Conservation (phyloP, 2,329 filamentous ascomycete species). For the Cladosporium velox region DNA sequence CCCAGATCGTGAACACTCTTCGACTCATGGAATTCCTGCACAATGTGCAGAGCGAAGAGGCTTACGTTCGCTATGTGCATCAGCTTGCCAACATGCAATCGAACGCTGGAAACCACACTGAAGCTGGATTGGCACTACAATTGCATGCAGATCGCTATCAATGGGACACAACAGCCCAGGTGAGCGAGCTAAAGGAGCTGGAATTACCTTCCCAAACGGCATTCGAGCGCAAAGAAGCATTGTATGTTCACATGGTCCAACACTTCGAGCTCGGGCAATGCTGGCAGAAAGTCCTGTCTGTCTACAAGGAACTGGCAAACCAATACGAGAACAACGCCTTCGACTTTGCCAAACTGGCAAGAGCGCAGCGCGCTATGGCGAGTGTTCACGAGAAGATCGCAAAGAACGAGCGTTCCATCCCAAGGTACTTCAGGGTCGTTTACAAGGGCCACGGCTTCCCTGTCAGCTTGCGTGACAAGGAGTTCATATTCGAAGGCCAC, state of each 20-base stretch:
- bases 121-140: conserved; percentile 84
- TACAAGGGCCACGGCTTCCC: conserved; percentile 92
- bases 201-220: conserved; percentile 78
- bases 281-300: conserved; percentile 83
- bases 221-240: conserved; percentile 87
- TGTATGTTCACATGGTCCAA: conserved; percentile 95
- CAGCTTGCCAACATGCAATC: conserved; percentile 80
- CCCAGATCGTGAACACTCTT: conserved; percentile 82
- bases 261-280: conserved; percentile 92
- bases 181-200: conserved; percentile 70
- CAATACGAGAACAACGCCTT: conserved; percentile 90
- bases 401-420: conserved; percentile 74
- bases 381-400: conserved; percentile 87
- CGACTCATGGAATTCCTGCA: conserved; percentile 94
- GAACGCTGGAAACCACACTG: conserved; percentile 74
- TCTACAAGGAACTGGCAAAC: conserved; percentile 86
- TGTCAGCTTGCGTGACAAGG: conserved; percentile 76
- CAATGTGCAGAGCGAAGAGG: conserved; percentile 96
- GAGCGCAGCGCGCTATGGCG: conserved; percentile 86
- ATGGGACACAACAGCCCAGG: conserved; percentile 74
- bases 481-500: conserved; percentile 86
- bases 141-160: conserved; percentile 91
- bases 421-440: conserved; percentile 87
- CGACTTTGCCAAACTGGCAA: conserved; percentile 88
- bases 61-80: conserved; percentile 94